These are phyloP conservation scores for Dunaliella sp. DNA, from an alignment of 139 green algal genomes.

Conservation along the genomic window DNA sequence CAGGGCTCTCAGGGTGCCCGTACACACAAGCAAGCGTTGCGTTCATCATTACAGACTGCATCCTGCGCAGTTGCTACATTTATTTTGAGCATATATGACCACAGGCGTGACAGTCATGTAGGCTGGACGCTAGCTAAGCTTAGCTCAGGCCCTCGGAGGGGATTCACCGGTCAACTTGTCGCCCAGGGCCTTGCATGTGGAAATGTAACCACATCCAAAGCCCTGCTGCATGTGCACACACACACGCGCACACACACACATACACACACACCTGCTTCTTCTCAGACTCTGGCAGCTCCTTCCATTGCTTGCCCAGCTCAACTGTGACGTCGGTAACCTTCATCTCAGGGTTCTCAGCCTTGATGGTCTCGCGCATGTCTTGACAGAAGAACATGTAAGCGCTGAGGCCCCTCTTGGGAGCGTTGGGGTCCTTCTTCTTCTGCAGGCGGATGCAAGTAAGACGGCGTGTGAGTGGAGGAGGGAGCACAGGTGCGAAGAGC, in stretches of 20 bases:
- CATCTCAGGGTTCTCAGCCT: slow-evolving; percentile 21
- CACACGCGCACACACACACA: neutral
- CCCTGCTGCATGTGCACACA: neutral
- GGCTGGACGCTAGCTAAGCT: neutral
- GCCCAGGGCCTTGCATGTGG: too few species aligned
- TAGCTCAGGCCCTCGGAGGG: neutral
- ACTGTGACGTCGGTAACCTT: slow-evolving; percentile 34
- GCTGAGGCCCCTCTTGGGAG: slow-evolving; percentile 23
- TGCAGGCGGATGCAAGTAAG: too few species aligned
- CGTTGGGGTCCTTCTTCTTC: slow-evolving; percentile 37
- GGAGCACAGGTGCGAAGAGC: too few species aligned
- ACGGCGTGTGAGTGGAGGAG: too few species aligned
- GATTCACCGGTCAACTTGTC: neutral
- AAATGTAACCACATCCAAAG: neutral
- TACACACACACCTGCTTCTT: neutral
- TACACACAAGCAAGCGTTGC: too few species aligned
- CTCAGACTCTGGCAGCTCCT: slow-evolving; percentile 9
- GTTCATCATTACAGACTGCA: too few species aligned
- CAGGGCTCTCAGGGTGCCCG: too few species aligned
- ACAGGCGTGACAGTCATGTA: neutral
- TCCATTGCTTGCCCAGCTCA: slow-evolving; percentile 23
- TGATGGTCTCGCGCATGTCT: slow-evolving; percentile 18
- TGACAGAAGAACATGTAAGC: slow-evolving; percentile 36
- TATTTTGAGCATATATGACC: too few species aligned
- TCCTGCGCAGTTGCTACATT: too few species aligned